Conservation (phyloP, 2,329 filamentous ascomycete genomes). For the Fusarium euwallaceae region DNA sequence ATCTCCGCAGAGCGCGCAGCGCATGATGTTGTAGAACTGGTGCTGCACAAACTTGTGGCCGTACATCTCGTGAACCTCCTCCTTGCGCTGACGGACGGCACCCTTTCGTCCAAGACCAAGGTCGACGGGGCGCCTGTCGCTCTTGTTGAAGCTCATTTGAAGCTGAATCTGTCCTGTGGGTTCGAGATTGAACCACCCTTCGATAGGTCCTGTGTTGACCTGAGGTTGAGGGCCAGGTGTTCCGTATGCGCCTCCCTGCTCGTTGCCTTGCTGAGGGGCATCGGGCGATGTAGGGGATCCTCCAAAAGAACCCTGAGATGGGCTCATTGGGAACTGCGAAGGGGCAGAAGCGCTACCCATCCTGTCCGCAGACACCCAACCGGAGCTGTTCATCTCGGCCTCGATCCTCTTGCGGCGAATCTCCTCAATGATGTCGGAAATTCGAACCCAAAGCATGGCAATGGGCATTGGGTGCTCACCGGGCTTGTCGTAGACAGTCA, state of each 20-base stretch:
- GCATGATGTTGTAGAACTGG: conserved; percentile 99
- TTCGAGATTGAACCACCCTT: conserved; percentile 97
- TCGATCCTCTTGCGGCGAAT: conserved; percentile 98
- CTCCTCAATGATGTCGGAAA: conserved; percentile 97
- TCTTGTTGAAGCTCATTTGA: conserved; percentile 91
- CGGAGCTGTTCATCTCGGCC: conserved; percentile 91
- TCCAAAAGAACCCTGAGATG: conserved; percentile 59
- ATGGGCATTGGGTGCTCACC: conserved; percentile 92
- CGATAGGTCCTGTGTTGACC: conserved; percentile 75
- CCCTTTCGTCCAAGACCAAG: conserved; percentile 94
- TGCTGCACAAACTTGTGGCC: conserved; percentile 99
- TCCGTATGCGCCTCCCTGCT: conserved; percentile 49
- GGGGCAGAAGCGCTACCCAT: conserved; percentile 74
- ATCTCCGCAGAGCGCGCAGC: conserved; percentile 95
- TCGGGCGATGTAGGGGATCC: conserved; percentile 59
- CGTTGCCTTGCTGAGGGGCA: conserved; percentile 48
- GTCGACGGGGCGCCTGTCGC: conserved; percentile 86
- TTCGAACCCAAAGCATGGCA: conserved; percentile 93
- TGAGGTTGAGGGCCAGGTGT: conserved; percentile 60
- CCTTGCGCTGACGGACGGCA: conserved; percentile 96
- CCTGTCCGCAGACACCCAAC: conserved; percentile 97
- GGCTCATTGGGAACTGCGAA: conserved; percentile 70
- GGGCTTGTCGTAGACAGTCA: conserved; percentile 97
- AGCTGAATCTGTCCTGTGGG: conserved; percentile 93
- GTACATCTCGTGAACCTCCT: conserved; percentile 98